Base-by-base conservation (phyloP, 139 green algal species). In the Desmodesmus armatus region DNA sequence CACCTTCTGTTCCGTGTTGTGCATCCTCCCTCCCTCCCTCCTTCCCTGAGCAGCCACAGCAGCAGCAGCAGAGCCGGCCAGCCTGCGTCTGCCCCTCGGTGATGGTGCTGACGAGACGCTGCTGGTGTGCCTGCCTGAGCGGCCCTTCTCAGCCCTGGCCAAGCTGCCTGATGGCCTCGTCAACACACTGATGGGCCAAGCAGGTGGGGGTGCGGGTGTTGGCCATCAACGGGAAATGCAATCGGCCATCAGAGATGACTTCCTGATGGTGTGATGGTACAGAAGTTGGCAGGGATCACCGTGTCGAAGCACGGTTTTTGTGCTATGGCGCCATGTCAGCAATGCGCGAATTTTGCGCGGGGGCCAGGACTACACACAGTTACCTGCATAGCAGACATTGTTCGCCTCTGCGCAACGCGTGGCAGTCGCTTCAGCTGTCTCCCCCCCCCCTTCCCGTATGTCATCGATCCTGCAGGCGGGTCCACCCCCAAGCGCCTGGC, bases 71-170 rank as follows among this genome's bases (percentile, higher is more conserved):
- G n/a, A n/a, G n/a, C n/a, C n/a, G n/a, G n/a, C n/a, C n/a, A n/a
- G n/a, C n/a, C n/a, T n/a, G n/a, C n/a, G n/a, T n/a, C 47, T 55
- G 47, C 47, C 47, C 9, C 47, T 55, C 47, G 13, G 65, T 2
- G 65, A 33, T 5, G 17, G 9, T 29, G 69, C 43, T 13, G 76
- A 82, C 13, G 76, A 53, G 53, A 82, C 76, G 23, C 37, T 82
- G 81, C 55, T 96, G 37, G 53, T 96, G 23, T 89, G 86, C 17
- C 86, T 96, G 51, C 70, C 89, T 62, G 79, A 94, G 53, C 87
- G 93, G n/a, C 82, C 82, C 3, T 96, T 91, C 90, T 91, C 89
- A 41, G 88, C 93, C 0, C 72, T 91, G 21, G 89, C 93, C 0
- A 80, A 81, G 0, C 79, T 96, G 35, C 87, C 89, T 2, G 74